Evolutionary conservation across 208 protist species (phyloP), one percentile per base, ranked within the genome.

Genomic region (Leishmania lainsoni): DNA sequence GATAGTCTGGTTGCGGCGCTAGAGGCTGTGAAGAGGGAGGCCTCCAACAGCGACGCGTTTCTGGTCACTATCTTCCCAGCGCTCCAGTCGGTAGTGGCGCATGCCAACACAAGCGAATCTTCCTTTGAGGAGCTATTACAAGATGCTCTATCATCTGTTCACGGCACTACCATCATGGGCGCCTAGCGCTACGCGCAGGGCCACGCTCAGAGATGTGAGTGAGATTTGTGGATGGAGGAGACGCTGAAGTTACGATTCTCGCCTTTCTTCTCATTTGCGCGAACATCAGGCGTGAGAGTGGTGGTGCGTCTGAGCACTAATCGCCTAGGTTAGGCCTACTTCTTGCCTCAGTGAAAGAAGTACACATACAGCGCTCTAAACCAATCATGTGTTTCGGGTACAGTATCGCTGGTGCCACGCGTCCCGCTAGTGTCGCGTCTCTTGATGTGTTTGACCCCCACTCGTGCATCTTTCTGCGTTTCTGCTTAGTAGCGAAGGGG

Each of bases 111-210:
- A 54, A 58, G 66, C 35, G 77, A 85, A 39, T 68, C 76, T n/a
- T 39, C 58, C 22, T 90, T 93, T 32, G 85, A 89, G 75, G 83
- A 83, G 32, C 58, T 79, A 17, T 72, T 93, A 45, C 85, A 91
- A 68, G 87, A 93, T 56, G 58, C 79, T 6, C 70, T 91, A 12
- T 88, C 81, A 1, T 84, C 79, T 22, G 52, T 91, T 49, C 78
- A 82, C 51, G 87, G 87, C 45, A 85, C 86, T 2, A 79, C 76
- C 52, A 79, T 90, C 73, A 78, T 90, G 48, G 73, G 73, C 22
- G 65, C 74, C 54, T 86, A 79, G 59, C 8, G 20, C n/a, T 5
- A 5, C 26, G 32, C 22, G 14, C 12, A 35, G 16, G 45, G 69
- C 35, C 8, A 73, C 42, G 56, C 61, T 14, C 35, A 76, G 17